Conservation (phyloP, 768 basidiomycete genomes). For the Serendipita indica region DNA sequence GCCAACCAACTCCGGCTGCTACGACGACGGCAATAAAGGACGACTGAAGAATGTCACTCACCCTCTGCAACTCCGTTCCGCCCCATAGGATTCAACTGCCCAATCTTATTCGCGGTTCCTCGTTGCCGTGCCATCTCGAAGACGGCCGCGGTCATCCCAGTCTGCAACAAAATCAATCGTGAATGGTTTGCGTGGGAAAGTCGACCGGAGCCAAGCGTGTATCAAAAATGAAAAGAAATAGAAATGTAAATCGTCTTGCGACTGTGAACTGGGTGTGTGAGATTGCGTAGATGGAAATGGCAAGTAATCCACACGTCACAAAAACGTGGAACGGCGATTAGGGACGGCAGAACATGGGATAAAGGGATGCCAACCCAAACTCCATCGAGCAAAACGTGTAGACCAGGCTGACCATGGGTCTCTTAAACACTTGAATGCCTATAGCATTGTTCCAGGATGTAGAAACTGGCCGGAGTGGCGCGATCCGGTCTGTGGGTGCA, state of each 20-base stretch:
- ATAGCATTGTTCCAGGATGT: too few relatives aligned
- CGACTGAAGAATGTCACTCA: constrained; percentile 23
- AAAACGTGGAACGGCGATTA: constrained; percentile 1
- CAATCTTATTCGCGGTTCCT: constrained; percentile 63
- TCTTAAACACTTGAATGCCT: too few relatives aligned
- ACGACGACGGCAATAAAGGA: too few relatives aligned
- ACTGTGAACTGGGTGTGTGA: background rate
- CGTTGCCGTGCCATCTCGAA: constrained; percentile 66
- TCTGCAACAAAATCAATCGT: constrained; percentile 24
- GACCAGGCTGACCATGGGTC: too few relatives aligned
- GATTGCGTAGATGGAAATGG: background rate
- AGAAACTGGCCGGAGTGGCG: too few relatives aligned
- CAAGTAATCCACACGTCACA: too few relatives aligned
- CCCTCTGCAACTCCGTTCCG: constrained; percentile 74
- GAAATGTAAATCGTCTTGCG: too few relatives aligned
- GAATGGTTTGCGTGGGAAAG: background rate
- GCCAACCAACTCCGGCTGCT: too few relatives aligned
- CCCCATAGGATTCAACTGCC: constrained; percentile 70
- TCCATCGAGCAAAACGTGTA: too few relatives aligned
- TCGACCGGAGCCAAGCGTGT: background rate
- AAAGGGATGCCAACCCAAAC: too few relatives aligned
- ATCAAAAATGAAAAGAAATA: too few relatives aligned
- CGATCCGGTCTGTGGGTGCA: too few relatives aligned
- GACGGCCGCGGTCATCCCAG: constrained; percentile 69
- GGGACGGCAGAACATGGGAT: background rate